phyloP scores from a whole-genome alignment of 257 asterid genomes.

The Lantana camara region DNA sequence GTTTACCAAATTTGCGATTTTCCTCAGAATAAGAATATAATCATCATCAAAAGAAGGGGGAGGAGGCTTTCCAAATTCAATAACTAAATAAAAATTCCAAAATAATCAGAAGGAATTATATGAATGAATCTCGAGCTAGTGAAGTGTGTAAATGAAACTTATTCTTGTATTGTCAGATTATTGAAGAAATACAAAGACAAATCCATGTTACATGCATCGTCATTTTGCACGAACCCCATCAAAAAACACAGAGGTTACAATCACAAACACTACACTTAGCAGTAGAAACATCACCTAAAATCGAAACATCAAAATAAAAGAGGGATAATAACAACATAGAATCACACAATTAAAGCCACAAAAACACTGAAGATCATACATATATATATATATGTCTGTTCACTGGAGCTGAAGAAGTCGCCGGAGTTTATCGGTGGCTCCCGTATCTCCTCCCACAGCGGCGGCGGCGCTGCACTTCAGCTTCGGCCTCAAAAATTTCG shows the following conservation, averaged over 20 bases:
- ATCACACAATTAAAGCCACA: not conserved
- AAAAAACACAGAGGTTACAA: not conserved
- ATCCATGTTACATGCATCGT: not conserved
- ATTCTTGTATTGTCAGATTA: not conserved
- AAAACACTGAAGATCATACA: not conserved
- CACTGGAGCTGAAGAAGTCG: conserved; percentile 46
- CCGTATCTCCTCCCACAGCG: conserved; percentile 45
- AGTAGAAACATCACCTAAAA: not conserved
- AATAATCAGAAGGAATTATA: too few species aligned
- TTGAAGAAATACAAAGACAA: not conserved
- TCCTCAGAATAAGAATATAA: too few species aligned
- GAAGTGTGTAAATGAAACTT: too few species aligned
- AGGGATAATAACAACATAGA: not conserved
- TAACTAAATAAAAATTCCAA: too few species aligned
- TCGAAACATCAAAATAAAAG: not conserved
- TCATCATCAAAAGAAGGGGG: too few species aligned
- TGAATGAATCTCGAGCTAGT: too few species aligned
- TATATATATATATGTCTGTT: not conserved
- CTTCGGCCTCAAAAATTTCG: conserved; percentile 73
- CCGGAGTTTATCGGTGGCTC: conserved; percentile 54
- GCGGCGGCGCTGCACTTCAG: conserved; percentile 51
- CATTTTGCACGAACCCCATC: not conserved
- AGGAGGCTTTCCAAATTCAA: too few species aligned
- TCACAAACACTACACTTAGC: not conserved
- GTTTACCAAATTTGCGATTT: too few species aligned